These are phyloP conservation scores for Kwoniella dendrophila DNA, from an alignment of 768 basidiomycete genomes.

Conservation along the genomic window DNA sequence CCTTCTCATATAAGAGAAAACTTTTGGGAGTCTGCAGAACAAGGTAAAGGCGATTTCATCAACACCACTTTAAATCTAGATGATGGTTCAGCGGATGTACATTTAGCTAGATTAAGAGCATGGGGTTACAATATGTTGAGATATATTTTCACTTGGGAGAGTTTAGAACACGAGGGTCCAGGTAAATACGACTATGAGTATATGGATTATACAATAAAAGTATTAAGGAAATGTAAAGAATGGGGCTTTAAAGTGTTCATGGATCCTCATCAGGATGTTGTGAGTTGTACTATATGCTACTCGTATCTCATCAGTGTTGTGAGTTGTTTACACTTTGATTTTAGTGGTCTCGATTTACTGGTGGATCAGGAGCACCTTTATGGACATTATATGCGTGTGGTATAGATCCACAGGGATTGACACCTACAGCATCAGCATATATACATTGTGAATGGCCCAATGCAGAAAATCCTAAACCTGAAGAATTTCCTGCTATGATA, in stretches of 20 bases:
- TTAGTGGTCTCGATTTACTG: slow-evolving; percentile 97
- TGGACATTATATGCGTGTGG: slow-evolving; percentile 80
- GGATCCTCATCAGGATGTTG: slow-evolving; percentile 94
- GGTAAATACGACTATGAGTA: slow-evolving; percentile 88
- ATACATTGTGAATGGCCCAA: slow-evolving; percentile 85
- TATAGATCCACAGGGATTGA: slow-evolving; percentile 80
- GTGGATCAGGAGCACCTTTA: slow-evolving; percentile 90
- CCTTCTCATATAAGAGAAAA: slow-evolving; percentile 70
- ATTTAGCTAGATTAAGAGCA: slow-evolving; percentile 75
- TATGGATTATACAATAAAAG: slow-evolving; percentile 85
- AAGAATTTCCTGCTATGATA: slow-evolving; percentile 83
- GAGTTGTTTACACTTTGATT: neutral
- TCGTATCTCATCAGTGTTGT: slow-evolving; percentile 5
- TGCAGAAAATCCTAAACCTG: slow-evolving; percentile 67
- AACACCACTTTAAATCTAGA: slow-evolving; percentile 81
- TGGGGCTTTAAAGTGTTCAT: slow-evolving; percentile 90
- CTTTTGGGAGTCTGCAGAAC: slow-evolving; percentile 83
- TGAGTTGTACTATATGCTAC: slow-evolving; percentile 59
- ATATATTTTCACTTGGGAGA: slow-evolving; percentile 87
- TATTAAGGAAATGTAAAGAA: slow-evolving; percentile 85
- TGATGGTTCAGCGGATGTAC: slow-evolving; percentile 62
- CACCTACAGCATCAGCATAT: slow-evolving; percentile 79
- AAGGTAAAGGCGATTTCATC: slow-evolving; percentile 66
- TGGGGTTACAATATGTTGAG: slow-evolving; percentile 93
- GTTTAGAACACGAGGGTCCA: slow-evolving; percentile 90